Evolutionary conservation across 202 grass and related monocot species (phyloP).

Genomic region (Carex sylvatica): DNA sequence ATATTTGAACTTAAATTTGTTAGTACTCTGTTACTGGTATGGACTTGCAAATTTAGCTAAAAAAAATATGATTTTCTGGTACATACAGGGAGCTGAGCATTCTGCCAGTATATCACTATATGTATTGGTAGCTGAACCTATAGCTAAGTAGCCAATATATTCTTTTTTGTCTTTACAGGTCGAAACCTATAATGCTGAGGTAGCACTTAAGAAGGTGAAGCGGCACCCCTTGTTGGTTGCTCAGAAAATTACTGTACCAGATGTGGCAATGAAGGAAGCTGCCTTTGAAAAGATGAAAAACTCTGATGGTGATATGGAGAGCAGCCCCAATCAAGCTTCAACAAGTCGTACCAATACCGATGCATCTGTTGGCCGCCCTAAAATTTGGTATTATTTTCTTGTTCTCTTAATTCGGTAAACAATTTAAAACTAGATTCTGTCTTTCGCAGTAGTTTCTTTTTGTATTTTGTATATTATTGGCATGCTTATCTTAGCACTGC

Average conservation of each 20-base stretch:
- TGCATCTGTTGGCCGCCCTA: conserved; percentile 50
- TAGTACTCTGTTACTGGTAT: background rate
- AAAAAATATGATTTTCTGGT: background rate
- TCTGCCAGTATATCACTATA: background rate
- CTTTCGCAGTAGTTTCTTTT: background rate
- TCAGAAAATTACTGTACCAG: conserved; percentile 39
- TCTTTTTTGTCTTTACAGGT: conserved; percentile 49
- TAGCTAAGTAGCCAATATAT: background rate
- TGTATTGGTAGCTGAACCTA: background rate
- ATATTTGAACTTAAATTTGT: background rate
- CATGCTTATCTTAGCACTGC: background rate
- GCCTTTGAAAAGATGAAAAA: conserved; percentile 25
- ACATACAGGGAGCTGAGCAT: background rate
- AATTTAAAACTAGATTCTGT: background rate
- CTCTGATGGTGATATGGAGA: conserved; percentile 33
- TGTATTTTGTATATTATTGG: background rate
- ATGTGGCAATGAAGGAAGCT: conserved; percentile 45
- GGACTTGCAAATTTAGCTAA: background rate
- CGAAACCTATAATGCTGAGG: conserved; percentile 54
- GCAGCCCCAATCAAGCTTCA: conserved; percentile 38
- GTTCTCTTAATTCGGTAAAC: conserved; percentile 17
- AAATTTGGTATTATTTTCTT: conserved; percentile 64
- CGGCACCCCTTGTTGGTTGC: conserved; percentile 31
- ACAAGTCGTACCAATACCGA: conserved; percentile 34
- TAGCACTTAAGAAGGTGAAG: conserved; percentile 78